Evolutionary conservation across 768 basidiomycete species (phyloP), one percentile per base, ranked within the genome.

Genomic region (Russula earlei): DNA sequence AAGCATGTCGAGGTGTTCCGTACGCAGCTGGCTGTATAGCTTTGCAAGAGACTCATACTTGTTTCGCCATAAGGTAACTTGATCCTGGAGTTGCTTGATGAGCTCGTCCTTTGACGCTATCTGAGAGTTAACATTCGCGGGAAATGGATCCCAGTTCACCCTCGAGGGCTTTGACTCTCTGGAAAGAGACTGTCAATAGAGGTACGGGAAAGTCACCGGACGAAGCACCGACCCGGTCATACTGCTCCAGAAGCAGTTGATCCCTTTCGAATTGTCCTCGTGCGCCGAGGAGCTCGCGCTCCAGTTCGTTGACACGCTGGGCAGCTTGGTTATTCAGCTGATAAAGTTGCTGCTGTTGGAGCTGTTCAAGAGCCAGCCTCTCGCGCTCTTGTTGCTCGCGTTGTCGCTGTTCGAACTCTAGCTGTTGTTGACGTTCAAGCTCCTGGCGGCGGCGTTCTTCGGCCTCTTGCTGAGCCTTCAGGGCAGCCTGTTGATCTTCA

Each of bases 11-110:
- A 99, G 77, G 71, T 99, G 96, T 67, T 98, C 96, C 29, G 91
- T 88, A 52, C 96, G 88, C 10, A 99, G 82, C 68, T 98, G 96
- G 64, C 93, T 97, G 76, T 99, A 99, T 9, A 99, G 80, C 70
- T 98, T 99, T 42, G 96, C 96, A 56, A 99, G 77, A 0, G 95
- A 91, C 68, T 99, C 96, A 69, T 99, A 99, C 71, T 99, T 99
- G 75, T 91, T 94, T 54, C 92, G 85, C 96, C 96, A 99, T 14
- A 95, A 74, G 4, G 82, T 88, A 60, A 97, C 94, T 72, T 99
- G 96, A 66, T 96, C 91, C 66, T 98, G 95, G 3, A 99, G 79
- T 67, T 94, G 91, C 66, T 84, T 85, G 70, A 98, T 95, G 65
- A 98, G 74, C 14, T 96, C 93, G 67, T 99, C 96, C 69, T 98